These are phyloP conservation scores for Serendipita sp. DNA, from an alignment of 768 basidiomycete genomes.

Conservation along the genomic window DNA sequence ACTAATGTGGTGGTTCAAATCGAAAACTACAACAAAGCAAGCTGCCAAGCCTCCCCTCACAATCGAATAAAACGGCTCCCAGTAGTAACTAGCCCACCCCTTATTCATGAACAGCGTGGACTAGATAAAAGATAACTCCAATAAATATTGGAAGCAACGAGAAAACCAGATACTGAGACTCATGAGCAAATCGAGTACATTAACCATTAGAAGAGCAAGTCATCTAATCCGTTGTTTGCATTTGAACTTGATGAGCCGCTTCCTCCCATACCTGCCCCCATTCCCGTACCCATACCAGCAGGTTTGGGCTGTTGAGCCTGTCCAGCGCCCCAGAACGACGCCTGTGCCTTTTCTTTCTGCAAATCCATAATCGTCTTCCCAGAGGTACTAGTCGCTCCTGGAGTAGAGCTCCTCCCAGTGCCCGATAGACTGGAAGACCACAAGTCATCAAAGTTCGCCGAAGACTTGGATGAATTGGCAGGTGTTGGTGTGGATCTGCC, in stretches of 20 bases:
- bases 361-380: slow-evolving; percentile 78
- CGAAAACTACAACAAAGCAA: too few species aligned
- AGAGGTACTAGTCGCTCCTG: slow-evolving; percentile 11
- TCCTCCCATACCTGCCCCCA: slow-evolving; percentile 4
- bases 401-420: slow-evolving; percentile 23
- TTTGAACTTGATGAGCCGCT: slow-evolving; percentile 1
- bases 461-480: slow-evolving; percentile 19
- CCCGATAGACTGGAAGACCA: slow-evolving; percentile 48
- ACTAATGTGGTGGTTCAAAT: too few species aligned
- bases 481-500: slow-evolving; percentile 20
- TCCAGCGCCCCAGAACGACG: slow-evolving; percentile 56
- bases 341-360: slow-evolving; percentile 71
- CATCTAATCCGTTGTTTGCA: not conserved
- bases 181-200: not conserved
- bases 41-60: too few species aligned
- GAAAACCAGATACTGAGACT: too few species aligned
- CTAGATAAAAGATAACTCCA: too few species aligned
- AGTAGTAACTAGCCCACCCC: too few species aligned
- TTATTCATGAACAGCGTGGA: too few species aligned
- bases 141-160: too few species aligned
- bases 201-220: not conserved
- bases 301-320: not conserved
- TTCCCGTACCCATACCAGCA: not conserved
- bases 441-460: slow-evolving; percentile 69
- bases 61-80: too few species aligned